These are phyloP conservation scores for Marasmius oreades DNA, from an alignment of 1,284 basidiomycete genomes.

Conservation along the genomic window DNA sequence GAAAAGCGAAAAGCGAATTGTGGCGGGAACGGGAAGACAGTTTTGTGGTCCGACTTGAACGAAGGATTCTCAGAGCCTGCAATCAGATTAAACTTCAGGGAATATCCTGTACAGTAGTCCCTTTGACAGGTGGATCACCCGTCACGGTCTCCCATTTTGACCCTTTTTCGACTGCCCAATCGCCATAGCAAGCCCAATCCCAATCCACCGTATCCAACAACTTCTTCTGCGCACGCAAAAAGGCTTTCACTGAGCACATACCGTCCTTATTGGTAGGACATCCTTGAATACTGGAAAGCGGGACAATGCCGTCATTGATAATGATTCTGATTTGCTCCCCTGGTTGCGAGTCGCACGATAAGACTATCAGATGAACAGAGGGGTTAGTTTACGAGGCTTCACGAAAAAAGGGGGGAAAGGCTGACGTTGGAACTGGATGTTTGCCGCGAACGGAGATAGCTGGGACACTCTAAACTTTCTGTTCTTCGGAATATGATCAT, in stretches of 20 bases:
- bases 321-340: conserved; percentile 71
- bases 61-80: no score
- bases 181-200: conserved; percentile 70
- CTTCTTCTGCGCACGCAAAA: conserved; percentile 69
- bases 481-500: conserved; percentile 63
- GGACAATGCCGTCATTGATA: conserved; percentile 87
- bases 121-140: conserved; percentile 33
- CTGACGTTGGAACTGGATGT: conserved; percentile 72
- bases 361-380: conserved; percentile 34
- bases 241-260: conserved; percentile 75
- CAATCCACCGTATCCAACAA: conserved; percentile 71
- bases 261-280: conserved; percentile 75
- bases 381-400: conserved; percentile 1
- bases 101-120: no score
- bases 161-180: conserved; percentile 63
- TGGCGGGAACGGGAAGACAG: no score
- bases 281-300: conserved; percentile 71
- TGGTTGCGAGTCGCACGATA: conserved; percentile 50
- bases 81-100: no score
- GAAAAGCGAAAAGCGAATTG: no score
- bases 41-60: no score
- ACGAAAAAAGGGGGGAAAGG: conserved; percentile 12
- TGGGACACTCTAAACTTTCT: conserved; percentile 62
- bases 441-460: conserved; percentile 76
- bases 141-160: conserved; percentile 57